Evolutionary conservation across 1,139 yeast genomes (phyloP), one percentile per base, ranked within the genome.

Genomic region (Saccharomyces hybrid): DNA sequence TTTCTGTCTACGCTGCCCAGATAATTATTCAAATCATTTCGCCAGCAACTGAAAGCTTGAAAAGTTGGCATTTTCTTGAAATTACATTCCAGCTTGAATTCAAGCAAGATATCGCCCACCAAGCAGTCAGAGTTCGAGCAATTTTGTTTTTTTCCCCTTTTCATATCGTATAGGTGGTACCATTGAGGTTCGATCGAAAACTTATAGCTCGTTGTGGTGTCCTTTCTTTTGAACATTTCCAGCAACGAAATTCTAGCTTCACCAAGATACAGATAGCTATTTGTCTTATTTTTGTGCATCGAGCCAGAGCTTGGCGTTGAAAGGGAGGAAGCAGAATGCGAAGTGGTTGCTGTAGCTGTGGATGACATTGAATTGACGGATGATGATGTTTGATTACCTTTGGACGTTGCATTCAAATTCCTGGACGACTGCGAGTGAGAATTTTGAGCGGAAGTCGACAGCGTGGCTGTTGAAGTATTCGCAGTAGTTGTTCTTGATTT

Each of bases 211-310:
- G 58, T 56, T 7, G 52, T 49, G 14, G 56, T 52, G 29, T 60
- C 60, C 41, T 54, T 55, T 3, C 55, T 55, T 44, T 59, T 60
- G 53, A 68, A 67, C 14, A 68, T 34, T 9, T 66, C 65, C 16
- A 61, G 50, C 3, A 68, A 49, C 3, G 69, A 64, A 5, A 68
- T 19, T 55, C 60, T 63, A 1, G 61, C 62, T 54, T 68, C 71
- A 14, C 71, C 71, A 5, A 68, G 55, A 34, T 68, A 68, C 26
- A 68, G 52, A 52, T 64, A 68, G 9, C 42, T 38, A 38, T 16
- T 38, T 16, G 13, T 38, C 42, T 14, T 38, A 16, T 8, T 38
- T 16, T 38, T 38, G 23, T 38, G 42, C 5, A 16, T 16, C 23
- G 42, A 38, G 25, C 42, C 42, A 19, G 29, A 26, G 14, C 23